Conservation (phyloP, 23 red algal genomes). For the Gracilariopsis chorda region DNA sequence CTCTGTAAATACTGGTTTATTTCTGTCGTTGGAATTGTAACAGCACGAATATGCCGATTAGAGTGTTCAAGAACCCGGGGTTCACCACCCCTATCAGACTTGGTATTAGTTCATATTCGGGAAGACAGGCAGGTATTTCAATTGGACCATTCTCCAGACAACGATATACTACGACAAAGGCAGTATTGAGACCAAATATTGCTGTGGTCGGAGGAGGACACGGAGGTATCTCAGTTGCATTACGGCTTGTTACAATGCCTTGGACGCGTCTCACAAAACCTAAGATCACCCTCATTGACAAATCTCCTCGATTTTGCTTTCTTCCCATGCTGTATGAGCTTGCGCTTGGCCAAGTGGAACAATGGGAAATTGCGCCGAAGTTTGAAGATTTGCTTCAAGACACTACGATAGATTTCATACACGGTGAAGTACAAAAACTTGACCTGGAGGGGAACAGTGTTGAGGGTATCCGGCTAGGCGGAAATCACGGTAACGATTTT, state of each 20-base stretch:
- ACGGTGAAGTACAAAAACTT: constrained; percentile 55
- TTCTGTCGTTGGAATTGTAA: no score
- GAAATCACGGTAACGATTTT: constrained; percentile 2
- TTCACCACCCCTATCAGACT: no score
- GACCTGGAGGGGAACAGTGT: constrained; percentile 46
- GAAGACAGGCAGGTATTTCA: no score
- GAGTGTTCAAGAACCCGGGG: no score
- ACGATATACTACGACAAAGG: constrained; percentile 12
- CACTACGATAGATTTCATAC: constrained; percentile 61
- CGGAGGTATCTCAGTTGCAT: constrained; percentile 83
- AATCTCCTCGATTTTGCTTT: constrained; percentile 83
- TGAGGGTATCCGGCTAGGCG: not conserved
- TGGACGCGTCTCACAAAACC: constrained; percentile 86
- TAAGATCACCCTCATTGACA: constrained; percentile 83
- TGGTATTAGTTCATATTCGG: no score
- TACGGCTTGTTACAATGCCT: constrained; percentile 72
- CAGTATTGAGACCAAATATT: constrained; percentile 74
- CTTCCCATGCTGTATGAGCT: constrained; percentile 97
- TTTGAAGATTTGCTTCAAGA: constrained; percentile 69
- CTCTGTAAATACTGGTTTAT: no score
- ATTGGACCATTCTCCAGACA: not conserved
- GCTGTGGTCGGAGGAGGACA: constrained; percentile 92
- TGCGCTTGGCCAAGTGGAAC: constrained; percentile 58
- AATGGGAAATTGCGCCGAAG: constrained; percentile 94
- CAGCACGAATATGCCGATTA: no score